Evolutionary conservation across 2,329 filamentous ascomycete species (phyloP).

Genomic region (Stachybotrys chartarum): DNA sequence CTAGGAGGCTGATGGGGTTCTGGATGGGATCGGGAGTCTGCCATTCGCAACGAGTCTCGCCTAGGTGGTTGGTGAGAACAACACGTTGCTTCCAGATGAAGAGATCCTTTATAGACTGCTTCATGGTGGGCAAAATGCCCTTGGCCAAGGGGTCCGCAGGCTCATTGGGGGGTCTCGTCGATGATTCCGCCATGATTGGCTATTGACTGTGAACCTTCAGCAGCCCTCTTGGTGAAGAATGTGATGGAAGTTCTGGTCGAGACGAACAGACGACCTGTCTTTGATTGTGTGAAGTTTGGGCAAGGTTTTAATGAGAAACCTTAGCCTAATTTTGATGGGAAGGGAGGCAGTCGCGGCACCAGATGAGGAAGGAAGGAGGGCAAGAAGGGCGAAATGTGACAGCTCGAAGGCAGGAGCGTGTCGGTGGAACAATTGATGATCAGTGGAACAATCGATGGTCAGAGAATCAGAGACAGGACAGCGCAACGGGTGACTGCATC

Average conservation of each 20-base stretch:
- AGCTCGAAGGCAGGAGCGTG: neutral
- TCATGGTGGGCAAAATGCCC: slow-evolving; percentile 57
- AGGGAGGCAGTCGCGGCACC: neutral
- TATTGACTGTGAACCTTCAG: neutral
- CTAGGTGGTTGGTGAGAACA: slow-evolving; percentile 55
- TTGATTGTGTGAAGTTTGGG: too few species aligned
- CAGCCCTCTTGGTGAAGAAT: neutral
- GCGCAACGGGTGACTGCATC: neutral
- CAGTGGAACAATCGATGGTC: neutral
- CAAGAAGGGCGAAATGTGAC: neutral
- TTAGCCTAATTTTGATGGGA: neutral
- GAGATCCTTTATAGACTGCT: slow-evolving; percentile 56
- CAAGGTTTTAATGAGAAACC: neutral
- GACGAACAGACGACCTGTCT: too few species aligned
- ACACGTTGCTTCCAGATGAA: slow-evolving; percentile 71
- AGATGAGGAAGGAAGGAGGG: neutral
- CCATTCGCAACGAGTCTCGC: slow-evolving; percentile 63
- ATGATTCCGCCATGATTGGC: neutral
- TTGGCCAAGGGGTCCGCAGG: slow-evolving; percentile 61
- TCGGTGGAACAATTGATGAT: neutral
- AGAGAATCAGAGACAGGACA: neutral
- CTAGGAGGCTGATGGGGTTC: slow-evolving; percentile 65
- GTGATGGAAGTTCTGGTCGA: too few species aligned
- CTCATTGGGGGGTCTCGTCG: slow-evolving; percentile 22
- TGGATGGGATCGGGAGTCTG: slow-evolving; percentile 55